phyloP scores from a whole-genome alignment of 495 filamentous ascomycete species.

The Hypoxylon cercidicola region DNA sequence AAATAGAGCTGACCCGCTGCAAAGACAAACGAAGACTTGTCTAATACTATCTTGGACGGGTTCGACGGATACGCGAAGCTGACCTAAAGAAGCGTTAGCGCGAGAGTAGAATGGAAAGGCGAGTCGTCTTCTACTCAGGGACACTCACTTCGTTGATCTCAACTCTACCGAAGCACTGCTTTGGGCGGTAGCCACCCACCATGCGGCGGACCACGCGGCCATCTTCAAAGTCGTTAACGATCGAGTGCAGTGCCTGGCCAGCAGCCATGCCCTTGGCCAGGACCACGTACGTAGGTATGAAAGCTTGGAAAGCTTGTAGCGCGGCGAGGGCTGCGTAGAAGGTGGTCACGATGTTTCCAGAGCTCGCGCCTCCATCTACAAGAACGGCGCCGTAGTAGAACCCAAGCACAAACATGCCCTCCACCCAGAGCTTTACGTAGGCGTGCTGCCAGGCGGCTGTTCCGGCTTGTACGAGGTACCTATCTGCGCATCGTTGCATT shows the following conservation, averaged over 20 bases:
- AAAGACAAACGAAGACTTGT: constrained; percentile 70
- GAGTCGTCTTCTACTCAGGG: background rate
- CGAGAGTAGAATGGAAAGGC: background rate
- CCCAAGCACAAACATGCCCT: constrained; percentile 86
- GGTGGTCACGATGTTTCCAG: constrained; percentile 81
- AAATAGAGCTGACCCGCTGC: constrained; percentile 79
- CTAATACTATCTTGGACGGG: constrained; percentile 68
- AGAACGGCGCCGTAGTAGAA: constrained; percentile 88
- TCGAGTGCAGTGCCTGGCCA: constrained; percentile 62
- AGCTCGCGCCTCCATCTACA: constrained; percentile 61
- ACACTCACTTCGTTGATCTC: constrained; percentile 73
- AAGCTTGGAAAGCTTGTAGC: constrained; percentile 74
- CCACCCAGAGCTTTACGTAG: constrained; percentile 75
- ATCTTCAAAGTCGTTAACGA: constrained; percentile 30
- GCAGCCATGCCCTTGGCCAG: constrained; percentile 85
- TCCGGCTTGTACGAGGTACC: constrained; percentile 74
- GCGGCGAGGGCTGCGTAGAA: constrained; percentile 85
- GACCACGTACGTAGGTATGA: constrained; percentile 78
- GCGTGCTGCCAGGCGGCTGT: constrained; percentile 76
- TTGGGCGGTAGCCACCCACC: constrained; percentile 44
- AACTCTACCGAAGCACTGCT: constrained; percentile 70
- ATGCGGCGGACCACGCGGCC: constrained; percentile 44
- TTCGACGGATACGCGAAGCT: constrained; percentile 87
- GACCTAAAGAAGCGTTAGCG: constrained; percentile 62
- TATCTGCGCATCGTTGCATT: constrained; percentile 67